Conservation (phyloP, 2,329 filamentous ascomycete species). For the Botrytis sinoallii region DNA sequence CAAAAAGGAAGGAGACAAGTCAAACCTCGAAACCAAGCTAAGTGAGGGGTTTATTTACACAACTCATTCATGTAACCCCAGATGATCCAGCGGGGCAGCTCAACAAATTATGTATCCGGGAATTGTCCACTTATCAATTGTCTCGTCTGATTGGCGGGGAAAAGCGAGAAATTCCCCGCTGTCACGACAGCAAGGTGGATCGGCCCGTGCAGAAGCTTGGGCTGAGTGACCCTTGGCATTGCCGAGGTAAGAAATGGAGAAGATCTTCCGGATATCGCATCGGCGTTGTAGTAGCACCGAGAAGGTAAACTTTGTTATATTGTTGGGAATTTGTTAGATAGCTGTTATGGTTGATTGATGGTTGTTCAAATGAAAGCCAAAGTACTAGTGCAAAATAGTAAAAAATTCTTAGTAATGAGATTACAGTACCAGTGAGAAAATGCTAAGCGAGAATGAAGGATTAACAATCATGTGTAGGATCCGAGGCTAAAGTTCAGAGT, state of each 20-base stretch:
- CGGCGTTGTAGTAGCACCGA: background rate
- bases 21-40: background rate
- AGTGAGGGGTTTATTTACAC: constrained; percentile 2
- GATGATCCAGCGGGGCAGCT: background rate
- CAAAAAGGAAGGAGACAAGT: constrained; percentile 6
- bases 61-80: background rate
- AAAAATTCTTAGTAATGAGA: background rate
- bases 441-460: background rate
- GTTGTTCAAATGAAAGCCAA: accelerated
- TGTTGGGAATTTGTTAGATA: background rate
- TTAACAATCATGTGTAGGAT: background rate
- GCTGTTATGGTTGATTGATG: background rate
- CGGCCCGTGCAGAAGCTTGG: constrained; percentile 4
- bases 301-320: background rate
- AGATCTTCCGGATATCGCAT: background rate
- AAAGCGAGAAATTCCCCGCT: background rate
- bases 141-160: background rate
- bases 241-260: background rate
- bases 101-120: background rate
- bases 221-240: background rate
- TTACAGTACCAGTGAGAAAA: background rate
- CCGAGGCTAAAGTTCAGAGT: background rate
- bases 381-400: no score
- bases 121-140: background rate
- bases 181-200: background rate